Conservation (phyloP, 2,329 filamentous ascomycete genomes). For the Amauroascus niger region DNA sequence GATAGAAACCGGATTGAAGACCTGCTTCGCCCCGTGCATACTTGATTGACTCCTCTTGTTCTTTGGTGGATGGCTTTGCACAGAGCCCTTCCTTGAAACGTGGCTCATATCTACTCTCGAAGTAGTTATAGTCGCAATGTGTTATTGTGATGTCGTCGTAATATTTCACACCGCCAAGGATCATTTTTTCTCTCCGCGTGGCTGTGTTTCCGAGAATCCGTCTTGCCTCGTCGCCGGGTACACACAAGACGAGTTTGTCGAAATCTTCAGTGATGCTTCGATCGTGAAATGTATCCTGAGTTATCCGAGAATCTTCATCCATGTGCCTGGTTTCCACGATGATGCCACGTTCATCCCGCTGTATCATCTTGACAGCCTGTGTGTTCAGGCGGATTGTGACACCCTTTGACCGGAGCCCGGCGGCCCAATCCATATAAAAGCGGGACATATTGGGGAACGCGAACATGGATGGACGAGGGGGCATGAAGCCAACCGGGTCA, state of each 20-base stretch:
- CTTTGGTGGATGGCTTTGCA: slow-evolving; percentile 37
- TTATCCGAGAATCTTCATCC: slow-evolving; percentile 12
- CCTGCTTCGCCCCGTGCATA: slow-evolving; percentile 39
- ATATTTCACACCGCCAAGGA: slow-evolving; percentile 61
- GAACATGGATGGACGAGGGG: slow-evolving; percentile 49
- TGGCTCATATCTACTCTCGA: slow-evolving; percentile 49
- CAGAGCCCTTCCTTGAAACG: slow-evolving; percentile 44
- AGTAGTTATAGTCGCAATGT: slow-evolving; percentile 49
- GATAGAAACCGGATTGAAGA: slow-evolving; percentile 41
- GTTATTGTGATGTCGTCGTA: slow-evolving; percentile 54
- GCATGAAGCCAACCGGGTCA: slow-evolving; percentile 45
- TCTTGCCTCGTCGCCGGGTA: slow-evolving; percentile 46
- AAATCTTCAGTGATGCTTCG: slow-evolving; percentile 42
- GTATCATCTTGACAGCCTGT: slow-evolving; percentile 43
- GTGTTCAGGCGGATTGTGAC: slow-evolving; percentile 49
- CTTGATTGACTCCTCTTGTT: slow-evolving; percentile 37
- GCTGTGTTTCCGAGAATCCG: slow-evolving; percentile 44
- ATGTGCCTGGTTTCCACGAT: slow-evolving; percentile 31
- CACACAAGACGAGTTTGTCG: slow-evolving; percentile 52
- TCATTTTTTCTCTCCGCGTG: slow-evolving; percentile 52
- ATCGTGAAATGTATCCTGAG: slow-evolving; percentile 30
- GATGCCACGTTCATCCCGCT: slow-evolving; percentile 44
- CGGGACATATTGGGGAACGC: slow-evolving; percentile 51
- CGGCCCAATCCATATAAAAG: slow-evolving; percentile 50
- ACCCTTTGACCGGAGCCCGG: slow-evolving; percentile 43